Percentiles rank a stretch among this genome's conserved stretches.
phyloP scores from a whole-genome alignment of 2,329 filamentous ascomycete genomes.

The Alternaria triticina region DNA sequence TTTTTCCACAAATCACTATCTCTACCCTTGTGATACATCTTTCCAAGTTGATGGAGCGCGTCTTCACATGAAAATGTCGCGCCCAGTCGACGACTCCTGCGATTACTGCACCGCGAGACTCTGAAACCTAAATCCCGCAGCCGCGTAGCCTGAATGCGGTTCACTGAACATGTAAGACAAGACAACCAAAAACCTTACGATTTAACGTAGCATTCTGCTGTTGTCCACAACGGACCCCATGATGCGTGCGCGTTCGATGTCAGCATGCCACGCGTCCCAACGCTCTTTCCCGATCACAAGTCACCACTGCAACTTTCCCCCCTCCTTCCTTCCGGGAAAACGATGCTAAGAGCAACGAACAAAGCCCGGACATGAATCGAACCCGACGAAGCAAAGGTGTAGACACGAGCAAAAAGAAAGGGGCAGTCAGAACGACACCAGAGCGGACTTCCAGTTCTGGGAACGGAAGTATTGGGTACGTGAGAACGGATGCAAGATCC shows the following conservation, averaged over 20 bases:
- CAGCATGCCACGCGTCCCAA: background rate
- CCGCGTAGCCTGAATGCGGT: background rate
- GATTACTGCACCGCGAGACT: background rate
- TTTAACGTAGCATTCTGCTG: background rate
- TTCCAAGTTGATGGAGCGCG: background rate
- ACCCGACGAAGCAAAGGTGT: background rate
- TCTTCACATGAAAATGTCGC: background rate
- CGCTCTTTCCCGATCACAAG: background rate
- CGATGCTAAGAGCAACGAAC: background rate
- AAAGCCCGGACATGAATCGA: background rate
- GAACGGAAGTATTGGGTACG: background rate
- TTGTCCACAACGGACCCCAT: background rate
- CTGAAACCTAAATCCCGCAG: background rate
- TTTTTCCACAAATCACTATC: background rate
- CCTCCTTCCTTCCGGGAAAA: background rate
- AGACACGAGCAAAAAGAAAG: background rate
- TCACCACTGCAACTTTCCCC: background rate
- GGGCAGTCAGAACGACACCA: background rate
- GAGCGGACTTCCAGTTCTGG: background rate
- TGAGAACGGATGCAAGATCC: background rate
- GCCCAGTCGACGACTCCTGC: background rate
- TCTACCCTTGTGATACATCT: background rate
- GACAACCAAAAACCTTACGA: background rate
- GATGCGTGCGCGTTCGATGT: background rate
- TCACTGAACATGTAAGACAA: background rate